phyloP scores from a whole-genome alignment of 1,284 basidiomycete species.

The Ustilago hordei region DNA sequence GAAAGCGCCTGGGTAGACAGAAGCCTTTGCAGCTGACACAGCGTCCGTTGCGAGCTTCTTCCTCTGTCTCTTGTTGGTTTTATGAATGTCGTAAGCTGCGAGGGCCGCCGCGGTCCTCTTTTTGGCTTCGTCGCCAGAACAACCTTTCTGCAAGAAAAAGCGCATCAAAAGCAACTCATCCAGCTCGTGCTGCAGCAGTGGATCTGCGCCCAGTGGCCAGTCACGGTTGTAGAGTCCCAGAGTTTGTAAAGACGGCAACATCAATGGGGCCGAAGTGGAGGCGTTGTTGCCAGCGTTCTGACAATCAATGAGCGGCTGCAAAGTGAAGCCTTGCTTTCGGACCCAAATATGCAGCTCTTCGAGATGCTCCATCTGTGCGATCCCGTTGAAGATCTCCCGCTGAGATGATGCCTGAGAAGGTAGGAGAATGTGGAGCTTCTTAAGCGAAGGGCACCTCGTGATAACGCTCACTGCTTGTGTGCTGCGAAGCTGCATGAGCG shows the following conservation, averaged over 20 bases:
- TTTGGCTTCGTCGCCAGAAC: not conserved
- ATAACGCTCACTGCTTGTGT: not conserved
- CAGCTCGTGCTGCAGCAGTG: not conserved
- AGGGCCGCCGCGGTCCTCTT: constrained; percentile 7
- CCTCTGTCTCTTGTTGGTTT: not conserved
- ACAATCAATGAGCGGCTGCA: not conserved
- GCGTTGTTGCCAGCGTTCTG: not conserved
- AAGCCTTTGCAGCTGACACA: not conserved
- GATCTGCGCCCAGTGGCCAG: not conserved
- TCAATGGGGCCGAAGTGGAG: not conserved
- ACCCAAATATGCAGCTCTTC: constrained; percentile 10
- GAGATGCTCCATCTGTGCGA: constrained; percentile 1
- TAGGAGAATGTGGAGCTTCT: constrained; percentile 7
- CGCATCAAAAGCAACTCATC: not conserved
- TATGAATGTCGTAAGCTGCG: not conserved
- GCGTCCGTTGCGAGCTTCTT: constrained; percentile 1
- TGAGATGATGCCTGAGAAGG: not conserved
- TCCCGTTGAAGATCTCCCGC: not conserved
- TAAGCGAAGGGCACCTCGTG: not conserved
- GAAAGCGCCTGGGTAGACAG: not conserved
- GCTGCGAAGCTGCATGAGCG: not conserved
- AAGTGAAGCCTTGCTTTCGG: not conserved
- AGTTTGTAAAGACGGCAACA: constrained; percentile 4
- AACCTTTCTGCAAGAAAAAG: constrained; percentile 7
- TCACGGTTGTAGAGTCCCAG: not conserved